phyloP scores from a whole-genome alignment of 1,284 basidiomycete genomes.

The Puccinia triticina region DNA sequence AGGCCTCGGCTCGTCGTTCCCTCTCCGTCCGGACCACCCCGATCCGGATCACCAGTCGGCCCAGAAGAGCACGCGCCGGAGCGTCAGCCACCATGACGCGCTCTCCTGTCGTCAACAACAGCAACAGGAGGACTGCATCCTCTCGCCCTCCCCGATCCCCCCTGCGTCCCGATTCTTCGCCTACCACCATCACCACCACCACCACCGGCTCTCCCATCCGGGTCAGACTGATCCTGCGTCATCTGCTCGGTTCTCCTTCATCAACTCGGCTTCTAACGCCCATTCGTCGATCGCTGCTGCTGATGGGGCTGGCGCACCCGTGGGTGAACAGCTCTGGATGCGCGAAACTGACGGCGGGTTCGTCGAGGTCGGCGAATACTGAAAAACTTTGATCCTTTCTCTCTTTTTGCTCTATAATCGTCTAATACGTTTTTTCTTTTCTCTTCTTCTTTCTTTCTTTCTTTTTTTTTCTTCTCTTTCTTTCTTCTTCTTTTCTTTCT shows the following conservation, averaged over 20 bases:
- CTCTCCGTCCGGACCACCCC: not conserved
- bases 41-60: not conserved
- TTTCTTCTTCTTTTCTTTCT: not conserved
- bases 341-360: slow-evolving; percentile 50
- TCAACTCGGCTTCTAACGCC: not conserved
- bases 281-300: too few relatives aligned
- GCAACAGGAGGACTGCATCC: too few relatives aligned
- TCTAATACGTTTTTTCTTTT: not conserved
- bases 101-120: not conserved
- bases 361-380: slow-evolving; percentile 47
- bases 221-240: not conserved
- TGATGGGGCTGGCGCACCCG: too few relatives aligned
- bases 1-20: not conserved
- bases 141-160: too few relatives aligned
- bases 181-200: not conserved
- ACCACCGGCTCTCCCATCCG: not conserved
- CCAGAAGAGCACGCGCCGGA: not conserved
- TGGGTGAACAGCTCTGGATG: slow-evolving; percentile 38
- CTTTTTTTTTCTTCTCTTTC: not conserved
- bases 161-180: not conserved
- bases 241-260: not conserved
- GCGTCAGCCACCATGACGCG: slow-evolving; percentile 5
- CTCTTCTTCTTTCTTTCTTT: not conserved
- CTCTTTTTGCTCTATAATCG: not conserved
- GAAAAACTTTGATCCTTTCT: not conserved